Conservation (phyloP, 176 grass and related monocot species). For the Paspalum notatum region DNA sequence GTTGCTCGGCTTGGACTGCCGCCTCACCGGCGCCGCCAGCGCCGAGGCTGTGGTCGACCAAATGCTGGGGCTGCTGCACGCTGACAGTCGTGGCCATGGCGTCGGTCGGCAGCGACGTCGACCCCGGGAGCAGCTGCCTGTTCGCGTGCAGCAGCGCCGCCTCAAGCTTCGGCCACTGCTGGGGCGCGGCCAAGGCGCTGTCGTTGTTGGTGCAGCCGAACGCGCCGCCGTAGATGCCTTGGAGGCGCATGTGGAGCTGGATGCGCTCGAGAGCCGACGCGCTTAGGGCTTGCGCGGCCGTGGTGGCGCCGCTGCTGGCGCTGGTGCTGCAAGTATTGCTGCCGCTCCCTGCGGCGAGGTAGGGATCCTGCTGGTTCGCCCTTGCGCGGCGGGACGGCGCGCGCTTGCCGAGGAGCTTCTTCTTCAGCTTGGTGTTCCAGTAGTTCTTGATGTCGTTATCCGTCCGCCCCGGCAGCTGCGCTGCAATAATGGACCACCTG, state of each 20-base stretch:
- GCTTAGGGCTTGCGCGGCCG: constrained; percentile 53
- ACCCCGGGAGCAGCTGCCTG: background rate
- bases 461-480: constrained; percentile 88
- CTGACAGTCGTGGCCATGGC: constrained; percentile 27
- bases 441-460: constrained; percentile 99
- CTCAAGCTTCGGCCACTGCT: constrained; percentile 57
- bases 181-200: background rate
- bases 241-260: constrained; percentile 91
- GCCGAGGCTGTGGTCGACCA: constrained; percentile 34
- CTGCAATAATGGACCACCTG: constrained; percentile 99
- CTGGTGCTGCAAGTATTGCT: constrained; percentile 28
- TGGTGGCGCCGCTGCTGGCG: background rate
- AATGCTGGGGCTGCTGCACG: constrained; percentile 11
- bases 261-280: constrained; percentile 84
- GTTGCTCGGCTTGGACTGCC: constrained; percentile 16
- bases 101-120: constrained; percentile 40
- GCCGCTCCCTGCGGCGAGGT: background rate
- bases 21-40: background rate
- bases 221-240: constrained; percentile 66
- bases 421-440: constrained; percentile 99
- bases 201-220: constrained; percentile 36
- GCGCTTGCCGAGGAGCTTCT: constrained; percentile 89
- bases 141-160: constrained; percentile 14
- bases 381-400: constrained; percentile 46
- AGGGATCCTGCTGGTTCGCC: constrained; percentile 41